These are phyloP conservation scores for Penicillium nucicola DNA, from an alignment of 495 filamentous ascomycete species.

Conservation along the genomic window DNA sequence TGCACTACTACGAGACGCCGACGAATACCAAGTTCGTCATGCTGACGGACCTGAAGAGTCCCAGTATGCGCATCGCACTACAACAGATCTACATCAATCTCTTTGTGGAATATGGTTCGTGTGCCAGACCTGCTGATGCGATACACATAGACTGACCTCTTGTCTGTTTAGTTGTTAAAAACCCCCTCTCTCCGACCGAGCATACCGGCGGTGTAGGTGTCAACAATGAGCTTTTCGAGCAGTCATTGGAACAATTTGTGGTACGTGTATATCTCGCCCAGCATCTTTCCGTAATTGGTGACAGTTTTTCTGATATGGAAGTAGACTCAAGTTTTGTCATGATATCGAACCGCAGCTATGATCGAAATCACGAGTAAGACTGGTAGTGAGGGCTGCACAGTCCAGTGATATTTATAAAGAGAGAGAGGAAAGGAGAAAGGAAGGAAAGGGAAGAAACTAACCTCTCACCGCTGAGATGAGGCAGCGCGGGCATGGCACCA, in stretches of 20 bases:
- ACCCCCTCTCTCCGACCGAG: slow-evolving; percentile 85
- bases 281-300: slow-evolving; percentile 6
- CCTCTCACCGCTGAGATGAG: neutral
- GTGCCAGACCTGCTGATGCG: neutral
- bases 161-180: slow-evolving; percentile 73
- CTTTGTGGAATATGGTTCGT: slow-evolving; percentile 88
- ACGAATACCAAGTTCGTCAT: slow-evolving; percentile 95
- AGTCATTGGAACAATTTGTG: slow-evolving; percentile 84
- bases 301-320: slow-evolving; percentile 23
- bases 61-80: slow-evolving; percentile 86
- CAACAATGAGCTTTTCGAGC: slow-evolving; percentile 90
- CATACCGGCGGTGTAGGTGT: slow-evolving; percentile 86
- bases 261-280: slow-evolving; percentile 39
- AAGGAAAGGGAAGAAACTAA: neutral
- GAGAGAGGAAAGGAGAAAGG: too few relatives aligned
- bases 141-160: slow-evolving; percentile 3
- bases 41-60: slow-evolving; percentile 85
- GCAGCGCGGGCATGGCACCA: neutral
- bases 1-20: slow-evolving; percentile 98
- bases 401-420: neutral
- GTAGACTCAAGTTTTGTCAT: slow-evolving; percentile 39
- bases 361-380: too few relatives aligned
- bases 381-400: neutral
- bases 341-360: slow-evolving; percentile 1
- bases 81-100: slow-evolving; percentile 99